These are phyloP conservation scores for Ogataea paradorogensis DNA, from an alignment of 805 yeast genomes.

Conservation along the genomic window DNA sequence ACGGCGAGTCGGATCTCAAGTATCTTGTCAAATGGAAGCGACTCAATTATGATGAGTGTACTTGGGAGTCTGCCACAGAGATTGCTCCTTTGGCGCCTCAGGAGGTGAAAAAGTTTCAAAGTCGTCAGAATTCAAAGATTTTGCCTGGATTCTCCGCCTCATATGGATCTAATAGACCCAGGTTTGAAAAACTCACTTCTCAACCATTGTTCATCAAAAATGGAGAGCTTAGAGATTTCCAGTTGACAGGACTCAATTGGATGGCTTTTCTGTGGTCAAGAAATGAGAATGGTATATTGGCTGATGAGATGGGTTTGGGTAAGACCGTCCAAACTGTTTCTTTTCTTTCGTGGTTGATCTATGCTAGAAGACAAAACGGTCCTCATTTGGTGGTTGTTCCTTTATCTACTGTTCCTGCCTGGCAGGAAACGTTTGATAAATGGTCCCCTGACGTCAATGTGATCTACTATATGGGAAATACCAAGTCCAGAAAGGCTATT, in stretches of 20 bases:
- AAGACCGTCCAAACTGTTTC: slow-evolving; percentile 97
- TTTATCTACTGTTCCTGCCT: slow-evolving; percentile 91
- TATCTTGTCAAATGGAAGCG: slow-evolving; percentile 94
- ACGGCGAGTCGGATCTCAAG: slow-evolving; percentile 64
- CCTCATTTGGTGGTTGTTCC: slow-evolving; percentile 98
- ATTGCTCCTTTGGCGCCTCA: slow-evolving; percentile 82
- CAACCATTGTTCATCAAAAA: slow-evolving; percentile 90
- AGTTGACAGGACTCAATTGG: slow-evolving; percentile 97
- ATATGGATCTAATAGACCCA: slow-evolving; percentile 74
- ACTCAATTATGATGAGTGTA: slow-evolving; percentile 88
- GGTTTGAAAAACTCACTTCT: slow-evolving; percentile 77
- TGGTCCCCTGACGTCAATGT: slow-evolving; percentile 98
- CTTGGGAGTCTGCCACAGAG: slow-evolving; percentile 92
- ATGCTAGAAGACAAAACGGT: slow-evolving; percentile 94
- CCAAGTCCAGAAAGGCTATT: slow-evolving; percentile 76
- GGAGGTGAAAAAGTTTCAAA: slow-evolving; percentile 80
- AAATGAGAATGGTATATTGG: slow-evolving; percentile 94
- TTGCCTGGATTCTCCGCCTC: slow-evolving; percentile 77
- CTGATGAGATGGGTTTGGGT: slow-evolving; percentile 99
- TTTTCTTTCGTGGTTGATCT: slow-evolving; percentile 90
- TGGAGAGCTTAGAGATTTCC: slow-evolving; percentile 95
- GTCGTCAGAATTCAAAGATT: slow-evolving; percentile 76
- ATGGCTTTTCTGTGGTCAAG: slow-evolving; percentile 99
- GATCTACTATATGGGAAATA: slow-evolving; percentile 89
- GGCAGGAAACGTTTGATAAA: slow-evolving; percentile 98